Evolutionary conservation across 352 stramenopile genomes (phyloP).

Genomic region (Bremia lactucae): DNA sequence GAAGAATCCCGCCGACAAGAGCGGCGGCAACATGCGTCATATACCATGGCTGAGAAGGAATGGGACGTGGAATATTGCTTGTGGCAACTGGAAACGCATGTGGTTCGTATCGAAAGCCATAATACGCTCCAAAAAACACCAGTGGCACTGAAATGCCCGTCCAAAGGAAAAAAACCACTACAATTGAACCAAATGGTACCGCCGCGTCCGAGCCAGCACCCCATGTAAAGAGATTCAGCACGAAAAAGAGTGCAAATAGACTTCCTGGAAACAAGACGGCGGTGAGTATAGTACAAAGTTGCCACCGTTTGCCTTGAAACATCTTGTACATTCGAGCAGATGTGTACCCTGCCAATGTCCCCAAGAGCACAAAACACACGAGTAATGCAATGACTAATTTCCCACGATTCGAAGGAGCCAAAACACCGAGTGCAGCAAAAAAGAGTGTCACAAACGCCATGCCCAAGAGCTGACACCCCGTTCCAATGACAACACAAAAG

Average conservation of each 20-base stretch:
- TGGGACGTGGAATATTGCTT: conserved; percentile 95
- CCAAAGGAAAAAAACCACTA: conserved; percentile 98
- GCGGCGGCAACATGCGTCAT: conserved; percentile 90
- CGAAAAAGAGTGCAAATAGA: conserved; percentile 94
- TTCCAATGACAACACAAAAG: conserved; percentile 95
- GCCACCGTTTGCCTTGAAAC: conserved; percentile 99
- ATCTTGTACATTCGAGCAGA: conserved; percentile 98
- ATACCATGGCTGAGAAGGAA: conserved; percentile 98
- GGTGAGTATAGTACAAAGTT: conserved; percentile 92
- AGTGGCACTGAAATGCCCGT: conserved; percentile 97
- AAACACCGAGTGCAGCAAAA: conserved; percentile 94
- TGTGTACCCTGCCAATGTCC: conserved; percentile 92
- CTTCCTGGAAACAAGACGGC: conserved; percentile 95
- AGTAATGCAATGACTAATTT: conserved; percentile 97
- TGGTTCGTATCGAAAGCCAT: conserved; percentile 91
- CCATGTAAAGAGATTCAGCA: conserved; percentile 96
- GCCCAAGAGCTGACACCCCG: conserved; percentile 93
- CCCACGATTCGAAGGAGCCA: conserved; percentile 94
- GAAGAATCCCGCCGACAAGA: conserved; percentile 94
- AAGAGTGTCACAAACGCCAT: conserved; percentile 95
- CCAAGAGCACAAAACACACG: conserved; percentile 95
- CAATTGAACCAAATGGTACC: conserved; percentile 95
- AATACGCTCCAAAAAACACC: conserved; percentile 97
- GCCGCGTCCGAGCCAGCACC: conserved; percentile 86
- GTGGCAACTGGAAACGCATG: conserved; percentile 93